Base-by-base conservation (phyloP, 202 grass and related monocot genomes). In the Carex arenaria region DNA sequence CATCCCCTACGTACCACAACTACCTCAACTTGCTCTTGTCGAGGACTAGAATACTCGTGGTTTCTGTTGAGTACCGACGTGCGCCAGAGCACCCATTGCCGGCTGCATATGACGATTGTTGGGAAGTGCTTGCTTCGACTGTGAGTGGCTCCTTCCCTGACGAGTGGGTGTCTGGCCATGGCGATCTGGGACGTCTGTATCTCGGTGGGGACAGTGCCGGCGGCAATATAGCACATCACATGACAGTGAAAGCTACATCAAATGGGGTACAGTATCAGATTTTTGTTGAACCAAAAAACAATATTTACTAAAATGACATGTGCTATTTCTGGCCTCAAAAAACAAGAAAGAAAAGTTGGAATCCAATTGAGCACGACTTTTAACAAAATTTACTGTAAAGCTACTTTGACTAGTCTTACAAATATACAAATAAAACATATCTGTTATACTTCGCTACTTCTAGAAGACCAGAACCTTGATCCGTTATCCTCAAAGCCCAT, bases 31-130 rank as follows among this genome's bases (percentile, higher is more conserved):
- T 79, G 23, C 78, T 68, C 11, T 49, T 67, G 43, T 28, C 78
- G 3, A 60, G 63, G n/a, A 69, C 71, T 52, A 20, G 69, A 12
- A 47, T 82, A 15, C 38, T 86, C 20, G 85, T 60, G 36, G 80
- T 87, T 54, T 87, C 85, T 9, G 71, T 87, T 7, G 70, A 87
- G 15, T 87, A 87, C 59, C 68, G 85, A 38, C 70, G 70, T 3
- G 85, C 71, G 7, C 85, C 85, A 23, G 85, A 87, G 71, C 85
- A 87, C 71, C 85, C 85, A 28, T 66, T 87, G 51, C 85, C 80
- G 0, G 61, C 60, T 40, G 85, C 80, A 10, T 87, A 87, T 45
- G 70, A 83, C 3, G 85, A 87, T 32, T 36, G 71, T 18, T 83
- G 69, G 85, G 60, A 36, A 34, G 80, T 55, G 66, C 26, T 78